A percentile compares a stretch with the other conserved stretches of the same genome.
These are phyloP conservation scores for Ilyonectria destructans DNA, from an alignment of 2,329 filamentous ascomycete species.

Conservation along the genomic window DNA sequence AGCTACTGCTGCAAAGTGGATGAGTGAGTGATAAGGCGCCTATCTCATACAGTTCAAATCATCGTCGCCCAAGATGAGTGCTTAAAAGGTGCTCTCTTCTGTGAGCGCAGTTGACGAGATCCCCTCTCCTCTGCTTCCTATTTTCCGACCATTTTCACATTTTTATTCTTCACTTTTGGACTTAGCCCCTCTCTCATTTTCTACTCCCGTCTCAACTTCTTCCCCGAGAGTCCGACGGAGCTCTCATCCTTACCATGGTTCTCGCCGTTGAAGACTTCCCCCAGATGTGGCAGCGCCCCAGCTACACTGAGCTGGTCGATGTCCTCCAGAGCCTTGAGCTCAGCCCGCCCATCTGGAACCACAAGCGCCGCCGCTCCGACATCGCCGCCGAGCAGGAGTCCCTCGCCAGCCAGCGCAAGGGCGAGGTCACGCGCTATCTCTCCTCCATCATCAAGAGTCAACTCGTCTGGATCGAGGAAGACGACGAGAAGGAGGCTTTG, in stretches of 20 bases:
- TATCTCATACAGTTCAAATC: constrained; percentile 1
- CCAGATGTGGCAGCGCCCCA: constrained; percentile 85
- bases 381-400: constrained; percentile 60
- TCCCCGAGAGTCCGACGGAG: neutral
- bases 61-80: constrained; percentile 28
- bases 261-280: constrained; percentile 75
- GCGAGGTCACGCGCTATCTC: constrained; percentile 76
- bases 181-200: neutral
- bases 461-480: constrained; percentile 78
- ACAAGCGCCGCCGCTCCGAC: constrained; percentile 59
- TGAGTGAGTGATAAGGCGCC: constrained; percentile 9
- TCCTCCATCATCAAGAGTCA: constrained; percentile 78
- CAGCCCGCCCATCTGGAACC: constrained; percentile 79
- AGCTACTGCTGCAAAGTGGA: constrained; percentile 7
- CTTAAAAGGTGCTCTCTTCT: constrained; percentile 30
- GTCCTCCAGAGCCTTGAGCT: constrained; percentile 78
- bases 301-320: constrained; percentile 74
- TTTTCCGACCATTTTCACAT: neutral
- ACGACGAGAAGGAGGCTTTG: constrained; percentile 77
- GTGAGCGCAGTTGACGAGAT: constrained; percentile 27
- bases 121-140: neutral
- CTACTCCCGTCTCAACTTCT: neutral
- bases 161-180: neutral
- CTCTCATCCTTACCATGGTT: constrained; percentile 45
- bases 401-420: constrained; percentile 60